Evolutionary conservation across 352 stramenopile genomes (phyloP).

Genomic region (Elongisporangium senticosum): DNA sequence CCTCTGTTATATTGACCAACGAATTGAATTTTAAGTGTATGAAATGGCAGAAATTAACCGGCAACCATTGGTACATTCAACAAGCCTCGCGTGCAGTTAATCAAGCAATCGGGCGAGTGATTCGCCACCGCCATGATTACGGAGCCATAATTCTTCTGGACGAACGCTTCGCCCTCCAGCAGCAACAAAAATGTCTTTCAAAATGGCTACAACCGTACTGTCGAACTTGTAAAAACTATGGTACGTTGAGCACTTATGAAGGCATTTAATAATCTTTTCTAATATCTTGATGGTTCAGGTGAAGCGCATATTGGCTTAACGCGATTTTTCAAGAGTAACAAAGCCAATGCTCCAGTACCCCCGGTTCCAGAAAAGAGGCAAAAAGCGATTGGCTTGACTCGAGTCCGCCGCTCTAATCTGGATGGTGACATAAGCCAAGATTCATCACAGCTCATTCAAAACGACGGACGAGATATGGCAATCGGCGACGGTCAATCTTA

Average conservation of each 20-base stretch:
- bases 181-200: constrained; percentile 90
- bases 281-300: constrained; percentile 20
- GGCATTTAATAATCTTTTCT: background rate
- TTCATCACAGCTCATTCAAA: constrained; percentile 5
- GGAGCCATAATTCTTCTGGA: constrained; percentile 97
- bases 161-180: constrained; percentile 90
- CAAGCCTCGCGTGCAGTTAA: constrained; percentile 98
- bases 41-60: constrained; percentile 76
- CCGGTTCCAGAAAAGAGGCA: background rate
- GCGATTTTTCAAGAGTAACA: constrained; percentile 81
- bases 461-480: constrained; percentile 10
- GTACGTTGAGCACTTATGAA: constrained; percentile 16
- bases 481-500: constrained; percentile 83
- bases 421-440: background rate
- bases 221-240: constrained; percentile 55
- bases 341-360: constrained; percentile 20
- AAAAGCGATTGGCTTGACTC: background rate
- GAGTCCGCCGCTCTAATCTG: background rate
- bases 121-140: constrained; percentile 98
- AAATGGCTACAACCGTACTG: constrained; percentile 93
- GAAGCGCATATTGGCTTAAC: constrained; percentile 80
- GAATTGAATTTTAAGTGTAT: constrained; percentile 1
- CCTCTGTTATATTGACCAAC: background rate
- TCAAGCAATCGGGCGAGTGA: constrained; percentile 98
- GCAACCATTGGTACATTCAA: constrained; percentile 98